Evolutionary conservation across 257 asterid genomes (phyloP).

Genomic region (Haberlea rhodopensis): DNA sequence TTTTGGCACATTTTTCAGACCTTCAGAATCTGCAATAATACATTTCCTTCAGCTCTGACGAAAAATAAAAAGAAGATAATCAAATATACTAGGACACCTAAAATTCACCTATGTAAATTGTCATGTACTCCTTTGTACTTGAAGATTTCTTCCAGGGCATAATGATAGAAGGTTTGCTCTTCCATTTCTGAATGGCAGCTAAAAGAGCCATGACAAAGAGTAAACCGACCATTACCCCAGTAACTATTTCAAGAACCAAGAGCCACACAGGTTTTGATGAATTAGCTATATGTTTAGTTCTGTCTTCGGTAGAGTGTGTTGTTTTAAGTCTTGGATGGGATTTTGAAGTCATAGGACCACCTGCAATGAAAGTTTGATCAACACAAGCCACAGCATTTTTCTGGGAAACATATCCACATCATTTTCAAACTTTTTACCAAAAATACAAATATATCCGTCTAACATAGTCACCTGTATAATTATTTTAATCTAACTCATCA

Average conservation of each 20-base stretch:
- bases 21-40: constrained; percentile 57
- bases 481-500: neutral
- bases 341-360: constrained; percentile 41
- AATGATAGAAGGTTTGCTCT: constrained; percentile 59
- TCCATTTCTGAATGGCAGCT: constrained; percentile 60
- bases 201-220: constrained; percentile 58
- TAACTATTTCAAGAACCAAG: constrained; percentile 64
- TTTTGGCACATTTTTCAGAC: constrained; percentile 58
- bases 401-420: neutral
- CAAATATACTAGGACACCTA: constrained; percentile 20
- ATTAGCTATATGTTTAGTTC: constrained; percentile 42
- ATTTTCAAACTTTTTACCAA: neutral
- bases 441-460: neutral
- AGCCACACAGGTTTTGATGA: constrained; percentile 79
- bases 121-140: constrained; percentile 59
- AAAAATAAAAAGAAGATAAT: neutral
- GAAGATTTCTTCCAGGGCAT: constrained; percentile 90
- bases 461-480: neutral
- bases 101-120: constrained; percentile 64
- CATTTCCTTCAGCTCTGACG: neutral
- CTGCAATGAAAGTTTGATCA: constrained; percentile 28
- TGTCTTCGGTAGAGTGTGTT: constrained; percentile 45
- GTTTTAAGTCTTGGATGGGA: constrained; percentile 36
- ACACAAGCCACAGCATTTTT: neutral
- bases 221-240: constrained; percentile 68